Evolutionary conservation across 208 protist genomes (phyloP), one percentile per base, ranked within the genome.

Genomic region (Strigomonas galati): DNA sequence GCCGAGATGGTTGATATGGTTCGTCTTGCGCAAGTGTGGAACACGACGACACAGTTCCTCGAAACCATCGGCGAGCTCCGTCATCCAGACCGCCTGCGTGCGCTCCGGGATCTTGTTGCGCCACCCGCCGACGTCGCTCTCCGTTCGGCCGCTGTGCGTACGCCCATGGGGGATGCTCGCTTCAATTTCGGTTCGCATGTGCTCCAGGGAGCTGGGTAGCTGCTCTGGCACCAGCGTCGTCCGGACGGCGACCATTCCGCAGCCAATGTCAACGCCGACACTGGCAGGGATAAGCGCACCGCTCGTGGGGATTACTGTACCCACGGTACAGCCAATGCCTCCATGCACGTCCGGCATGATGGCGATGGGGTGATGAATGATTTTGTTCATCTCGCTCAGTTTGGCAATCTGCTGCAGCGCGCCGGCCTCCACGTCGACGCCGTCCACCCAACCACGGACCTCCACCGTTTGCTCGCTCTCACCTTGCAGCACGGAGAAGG

Each of bases 241-340:
- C 55, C 80, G 51, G 28, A 84, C 70, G 0, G 92, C 92, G 56
- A 93, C 81, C 86, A 97, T 97, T 51, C 92, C 92, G 60, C 92
- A 97, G 7, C 92, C 92, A 66, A 97, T 94, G 65, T 95, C 90
- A 2, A 97, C 89, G 9, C 92, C 89, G 37, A 97, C 92, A 52
- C 82, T 87, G 1, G 90, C 71, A 1, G 92, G 92, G 59, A 95
- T 95, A 52, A 97, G 69, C 6, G 89, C 89, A 19, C 55, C 62
- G 23, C 74, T 84, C 10, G 85, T 93, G 15, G 89, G 87, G 56
- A 97, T 88, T n/a, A 95, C 90, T 10, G 84, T 84, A 26, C 89
- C 89, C 1, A 97, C 85, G 0, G 88, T 93, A 48, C 80, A 88
- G 35, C 89, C 92, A 12, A 86, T 84, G 52, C 92, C 89, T 6